Evolutionary conservation across 2,329 filamentous ascomycete genomes (phyloP), one percentile per base, ranked within the genome.

Genomic region (Colletotrichum tofieldiae): DNA sequence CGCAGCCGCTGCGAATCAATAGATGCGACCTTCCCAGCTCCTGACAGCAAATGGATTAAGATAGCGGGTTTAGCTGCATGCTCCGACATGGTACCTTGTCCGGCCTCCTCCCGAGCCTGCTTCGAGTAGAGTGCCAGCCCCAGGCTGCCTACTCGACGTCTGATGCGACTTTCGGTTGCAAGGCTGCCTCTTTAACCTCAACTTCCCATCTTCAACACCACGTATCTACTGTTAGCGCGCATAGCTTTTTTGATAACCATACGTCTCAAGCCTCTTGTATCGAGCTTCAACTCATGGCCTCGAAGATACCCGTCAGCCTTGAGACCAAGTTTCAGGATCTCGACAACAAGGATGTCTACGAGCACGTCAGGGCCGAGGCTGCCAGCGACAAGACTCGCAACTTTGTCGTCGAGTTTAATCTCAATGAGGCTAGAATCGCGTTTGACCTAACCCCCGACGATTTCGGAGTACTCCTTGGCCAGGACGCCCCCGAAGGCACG

Each of bases 341-440:
- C 63, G 91, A 93, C 77, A 75, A 85, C 41, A 75, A 81, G 4
- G 76, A 77, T 0, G 84, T 86, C 52, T 90, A 90, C 71, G 75
- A 83, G 0, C 73, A 80, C 2, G 85, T 86, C 56, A 80, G 87
- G 69, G 58, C 78, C 1, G 78, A 83, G 51, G 84, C 86, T 5
- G 79, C 81, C 18, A 78, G 81, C 54, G 79, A 81, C 1, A 69
- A 78, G 0, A 88, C 86, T 26, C 80, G 76, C 43, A 93, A 92
- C 78, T 93, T 93, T 75, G 86, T 92, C 41, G 83, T 93, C n/a
- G 89, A 92, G 75, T 93, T 93, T 77, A 89, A 89, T 14, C 85
- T 86, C 55, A 80, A 87, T 2, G 79, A 84, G 51, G 89, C 90
- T 47, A 86, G 82, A 67, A 88, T 90, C 71, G 89, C 88, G 3